A percentile compares a stretch with the other conserved stretches of the same genome.
Conservation (phyloP, 495 filamentous ascomycete species). For the Copromyces sp. region DNA sequence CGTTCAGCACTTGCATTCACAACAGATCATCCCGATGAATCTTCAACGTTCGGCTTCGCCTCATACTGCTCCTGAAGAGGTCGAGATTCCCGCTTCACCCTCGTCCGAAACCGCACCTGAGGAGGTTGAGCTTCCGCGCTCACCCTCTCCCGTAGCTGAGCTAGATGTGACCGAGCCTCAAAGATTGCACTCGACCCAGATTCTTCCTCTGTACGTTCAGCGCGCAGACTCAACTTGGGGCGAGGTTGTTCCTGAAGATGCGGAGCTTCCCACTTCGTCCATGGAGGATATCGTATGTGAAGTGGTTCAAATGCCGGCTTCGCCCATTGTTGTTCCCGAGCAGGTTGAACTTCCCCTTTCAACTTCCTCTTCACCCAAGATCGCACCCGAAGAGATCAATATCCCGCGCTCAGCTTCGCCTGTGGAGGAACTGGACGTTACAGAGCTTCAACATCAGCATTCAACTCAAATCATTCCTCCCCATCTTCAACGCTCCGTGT, state of each 20-base stretch:
- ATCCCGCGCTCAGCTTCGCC: background rate
- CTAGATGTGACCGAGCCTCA: background rate
- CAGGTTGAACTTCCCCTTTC: no score
- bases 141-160: background rate
- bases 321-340: no score
- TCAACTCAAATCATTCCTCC: background rate
- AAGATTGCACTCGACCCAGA: background rate
- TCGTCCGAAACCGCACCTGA: background rate
- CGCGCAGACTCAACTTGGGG: background rate
- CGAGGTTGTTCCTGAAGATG: background rate
- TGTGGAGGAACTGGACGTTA: background rate
- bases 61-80: background rate
- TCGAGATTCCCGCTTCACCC: background rate
- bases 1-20: background rate
- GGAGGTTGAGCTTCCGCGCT: background rate
- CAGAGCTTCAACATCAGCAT: background rate
- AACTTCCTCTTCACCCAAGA: background rate
- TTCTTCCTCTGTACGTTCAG: background rate
- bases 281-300: background rate
- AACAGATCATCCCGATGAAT: background rate
- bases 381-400: background rate
- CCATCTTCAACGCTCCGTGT: background rate
- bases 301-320: background rate
- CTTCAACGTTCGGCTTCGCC: background rate
- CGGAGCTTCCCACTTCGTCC: background rate